These are phyloP conservation scores for Diplodia scrobiculata DNA, from an alignment of 2,329 filamentous ascomycete genomes.

Conservation along the genomic window DNA sequence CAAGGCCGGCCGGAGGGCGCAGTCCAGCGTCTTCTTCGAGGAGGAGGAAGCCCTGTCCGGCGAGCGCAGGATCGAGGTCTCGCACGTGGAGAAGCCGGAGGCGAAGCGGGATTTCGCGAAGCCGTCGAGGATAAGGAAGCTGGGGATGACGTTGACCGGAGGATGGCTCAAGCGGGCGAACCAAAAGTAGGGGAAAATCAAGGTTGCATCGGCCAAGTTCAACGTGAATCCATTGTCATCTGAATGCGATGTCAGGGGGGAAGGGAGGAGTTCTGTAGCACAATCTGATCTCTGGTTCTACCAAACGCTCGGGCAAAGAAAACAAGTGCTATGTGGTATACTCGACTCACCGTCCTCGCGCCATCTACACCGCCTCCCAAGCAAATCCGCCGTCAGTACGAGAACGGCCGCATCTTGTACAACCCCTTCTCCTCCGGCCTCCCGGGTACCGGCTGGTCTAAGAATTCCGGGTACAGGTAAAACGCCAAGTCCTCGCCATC, in stretches of 20 bases:
- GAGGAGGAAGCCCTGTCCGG: background rate
- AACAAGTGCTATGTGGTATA: background rate
- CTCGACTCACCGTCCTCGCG: background rate
- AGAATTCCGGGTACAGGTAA: constrained; percentile 48
- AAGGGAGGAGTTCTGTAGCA: background rate
- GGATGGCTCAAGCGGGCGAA: background rate
- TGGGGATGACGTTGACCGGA: background rate
- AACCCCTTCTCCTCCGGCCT: constrained; percentile 46
- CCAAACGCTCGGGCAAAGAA: background rate
- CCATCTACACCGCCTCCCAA: background rate
- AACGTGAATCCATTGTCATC: background rate
- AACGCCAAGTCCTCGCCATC: constrained; percentile 46
- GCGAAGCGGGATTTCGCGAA: background rate
- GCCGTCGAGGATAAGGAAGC: background rate
- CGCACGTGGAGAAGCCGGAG: constrained; percentile 46
- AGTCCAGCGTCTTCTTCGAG: constrained; percentile 7
- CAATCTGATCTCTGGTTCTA: background rate
- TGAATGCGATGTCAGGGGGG: background rate
- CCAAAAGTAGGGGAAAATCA: background rate
- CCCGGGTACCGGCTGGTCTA: constrained; percentile 41
- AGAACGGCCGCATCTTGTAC: constrained; percentile 43
- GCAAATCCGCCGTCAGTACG: constrained; percentile 29
- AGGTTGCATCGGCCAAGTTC: background rate
- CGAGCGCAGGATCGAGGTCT: constrained; percentile 32
- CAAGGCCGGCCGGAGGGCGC: constrained; percentile 1